Conservation (phyloP, 148 eudicot species). For the Pharnaceum exiguum region DNA sequence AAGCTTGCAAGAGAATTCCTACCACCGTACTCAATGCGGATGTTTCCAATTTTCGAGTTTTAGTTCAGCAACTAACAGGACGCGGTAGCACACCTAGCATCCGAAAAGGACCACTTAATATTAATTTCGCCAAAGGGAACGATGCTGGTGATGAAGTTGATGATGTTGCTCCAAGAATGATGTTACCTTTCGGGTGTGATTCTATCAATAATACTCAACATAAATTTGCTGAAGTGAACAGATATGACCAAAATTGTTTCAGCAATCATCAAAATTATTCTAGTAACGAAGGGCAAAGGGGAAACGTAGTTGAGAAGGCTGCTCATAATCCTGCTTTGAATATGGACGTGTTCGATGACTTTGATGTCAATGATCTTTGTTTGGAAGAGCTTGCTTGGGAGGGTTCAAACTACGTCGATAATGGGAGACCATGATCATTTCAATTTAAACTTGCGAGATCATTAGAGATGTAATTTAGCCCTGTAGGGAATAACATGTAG, state of each 20-base stretch:
- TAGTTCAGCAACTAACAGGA: conserved; percentile 54
- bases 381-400: conserved; percentile 8
- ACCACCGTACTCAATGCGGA: conserved; percentile 41
- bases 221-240: background rate
- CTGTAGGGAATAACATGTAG: no score
- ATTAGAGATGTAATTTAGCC: no score
- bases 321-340: background rate
- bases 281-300: background rate
- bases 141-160: background rate
- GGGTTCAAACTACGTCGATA: background rate
- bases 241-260: background rate
- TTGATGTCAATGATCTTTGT: conserved; percentile 9
- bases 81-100: conserved; percentile 17
- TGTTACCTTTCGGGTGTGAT: conserved; percentile 4
- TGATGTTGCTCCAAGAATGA: background rate
- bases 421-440: background rate
- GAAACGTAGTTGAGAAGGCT: background rate
- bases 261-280: background rate
- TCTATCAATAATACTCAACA: background rate
- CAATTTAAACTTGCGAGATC: no score
- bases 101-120: conserved; percentile 32
- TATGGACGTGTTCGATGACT: conserved; percentile 9
- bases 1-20: conserved; percentile 34
- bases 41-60: conserved; percentile 37
- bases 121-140: conserved; percentile 23